Conservation (phyloP, 805 yeast genomes). For the Schizosaccharomyces osmophilus region DNA sequence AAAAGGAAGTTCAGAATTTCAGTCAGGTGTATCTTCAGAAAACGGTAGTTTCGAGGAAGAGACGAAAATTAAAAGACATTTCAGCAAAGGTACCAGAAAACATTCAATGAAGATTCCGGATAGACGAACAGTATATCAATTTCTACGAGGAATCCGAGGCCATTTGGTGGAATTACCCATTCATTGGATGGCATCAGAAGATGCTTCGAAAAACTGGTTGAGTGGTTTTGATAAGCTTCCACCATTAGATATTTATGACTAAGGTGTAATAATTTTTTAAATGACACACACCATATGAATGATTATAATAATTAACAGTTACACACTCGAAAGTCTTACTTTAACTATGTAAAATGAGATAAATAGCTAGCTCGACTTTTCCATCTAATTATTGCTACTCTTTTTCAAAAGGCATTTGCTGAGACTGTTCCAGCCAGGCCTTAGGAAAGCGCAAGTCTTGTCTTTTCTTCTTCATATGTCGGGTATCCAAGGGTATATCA, state of each 20-base stretch:
- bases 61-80: conserved; percentile 7
- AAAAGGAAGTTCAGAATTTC: background rate
- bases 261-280: background rate
- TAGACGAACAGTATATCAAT: conserved; percentile 48
- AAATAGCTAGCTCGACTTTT: no score
- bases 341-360: no score
- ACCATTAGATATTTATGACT: conserved; percentile 83
- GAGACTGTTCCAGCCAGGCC: background rate
- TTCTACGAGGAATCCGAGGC: conserved; percentile 54
- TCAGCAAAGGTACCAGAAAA: conserved; percentile 13
- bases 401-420: no score
- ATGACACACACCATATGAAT: background rate
- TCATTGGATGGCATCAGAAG: conserved; percentile 70
- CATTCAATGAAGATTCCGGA: conserved; percentile 28
- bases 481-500: conserved; percentile 61
- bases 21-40: background rate
- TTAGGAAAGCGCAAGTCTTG: conserved; percentile 6
- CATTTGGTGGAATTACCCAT: conserved; percentile 78
- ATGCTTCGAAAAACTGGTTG: conserved; percentile 52
- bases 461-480: conserved; percentile 31
- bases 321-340: no score
- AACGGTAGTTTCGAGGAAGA: conserved; percentile 6
- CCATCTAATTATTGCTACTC: no score
- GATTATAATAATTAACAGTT: no score
- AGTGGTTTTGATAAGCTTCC: conserved; percentile 82